A percentile compares a stretch with the other conserved stretches of the same genome.
These are phyloP conservation scores for Ustilago bromivora DNA, from an alignment of 1,284 basidiomycete species.

Conservation along the genomic window DNA sequence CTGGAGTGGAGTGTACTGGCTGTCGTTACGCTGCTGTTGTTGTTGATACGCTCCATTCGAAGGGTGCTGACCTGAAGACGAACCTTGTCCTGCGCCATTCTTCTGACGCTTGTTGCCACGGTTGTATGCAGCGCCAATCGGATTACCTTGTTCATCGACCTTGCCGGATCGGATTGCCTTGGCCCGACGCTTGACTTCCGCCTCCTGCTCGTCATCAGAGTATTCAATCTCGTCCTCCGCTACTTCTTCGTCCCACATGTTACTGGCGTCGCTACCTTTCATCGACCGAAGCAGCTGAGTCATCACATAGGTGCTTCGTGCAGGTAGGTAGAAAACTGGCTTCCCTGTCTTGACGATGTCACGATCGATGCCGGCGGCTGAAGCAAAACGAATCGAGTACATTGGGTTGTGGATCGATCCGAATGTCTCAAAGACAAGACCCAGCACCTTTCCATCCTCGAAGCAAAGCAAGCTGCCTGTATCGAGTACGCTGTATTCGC, in stretches of 20 bases:
- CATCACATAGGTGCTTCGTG: slow-evolving; percentile 82
- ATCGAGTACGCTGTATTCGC: slow-evolving; percentile 79
- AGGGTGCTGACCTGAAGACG: slow-evolving; percentile 12
- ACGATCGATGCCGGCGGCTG: slow-evolving; percentile 65
- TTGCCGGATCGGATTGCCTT: slow-evolving; percentile 62
- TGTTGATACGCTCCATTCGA: slow-evolving; percentile 2
- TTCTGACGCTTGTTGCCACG: slow-evolving; percentile 45
- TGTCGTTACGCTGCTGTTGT: slow-evolving; percentile 10
- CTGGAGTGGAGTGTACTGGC: slow-evolving; percentile 11
- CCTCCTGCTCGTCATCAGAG: slow-evolving; percentile 88
- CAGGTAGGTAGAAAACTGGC: slow-evolving; percentile 80
- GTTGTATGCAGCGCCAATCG: slow-evolving; percentile 13
- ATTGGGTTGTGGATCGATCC: slow-evolving; percentile 85
- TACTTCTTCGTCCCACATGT: slow-evolving; percentile 88
- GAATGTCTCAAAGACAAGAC: slow-evolving; percentile 89
- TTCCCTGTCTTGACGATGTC: slow-evolving; percentile 27
- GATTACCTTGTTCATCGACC: slow-evolving; percentile 37
- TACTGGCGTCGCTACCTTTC: slow-evolving; percentile 91
- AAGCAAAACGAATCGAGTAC: slow-evolving; percentile 78
- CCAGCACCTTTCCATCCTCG: slow-evolving; percentile 83
- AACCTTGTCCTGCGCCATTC: slow-evolving; percentile 13
- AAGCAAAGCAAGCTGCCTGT: slow-evolving; percentile 87
- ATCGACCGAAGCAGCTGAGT: slow-evolving; percentile 75
- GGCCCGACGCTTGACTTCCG: slow-evolving; percentile 74
- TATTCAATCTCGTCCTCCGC: slow-evolving; percentile 87